A percentile compares a stretch with the other conserved stretches of the same genome.
These are phyloP conservation scores for Trichoderma koningii DNA, from an alignment of 2,329 filamentous ascomycete species.

Conservation along the genomic window DNA sequence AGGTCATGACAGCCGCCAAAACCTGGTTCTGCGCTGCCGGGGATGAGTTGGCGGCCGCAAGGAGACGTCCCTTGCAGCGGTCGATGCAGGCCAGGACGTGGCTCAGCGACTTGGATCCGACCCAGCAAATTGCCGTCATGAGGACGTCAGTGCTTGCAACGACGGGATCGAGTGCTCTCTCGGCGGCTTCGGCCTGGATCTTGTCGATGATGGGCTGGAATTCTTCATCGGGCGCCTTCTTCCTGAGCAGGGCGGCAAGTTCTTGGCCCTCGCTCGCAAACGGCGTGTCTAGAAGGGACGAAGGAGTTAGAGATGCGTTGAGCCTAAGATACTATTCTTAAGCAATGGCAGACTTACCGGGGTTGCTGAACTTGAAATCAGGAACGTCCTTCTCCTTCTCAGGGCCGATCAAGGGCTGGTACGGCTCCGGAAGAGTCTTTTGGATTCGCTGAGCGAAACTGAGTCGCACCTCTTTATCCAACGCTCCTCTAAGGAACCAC, in stretches of 20 bases:
- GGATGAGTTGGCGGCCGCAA: slow-evolving; percentile 75
- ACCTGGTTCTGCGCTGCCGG: slow-evolving; percentile 82
- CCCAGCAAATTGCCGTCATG: slow-evolving; percentile 87
- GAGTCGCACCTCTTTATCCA: slow-evolving; percentile 95
- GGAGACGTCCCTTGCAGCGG: slow-evolving; percentile 83
- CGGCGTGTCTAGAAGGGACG: slow-evolving; percentile 62
- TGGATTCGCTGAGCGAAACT: slow-evolving; percentile 97
- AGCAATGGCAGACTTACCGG: slow-evolving; percentile 57
- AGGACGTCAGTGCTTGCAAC: slow-evolving; percentile 91
- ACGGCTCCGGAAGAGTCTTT: slow-evolving; percentile 83
- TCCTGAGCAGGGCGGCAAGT: slow-evolving; percentile 74
- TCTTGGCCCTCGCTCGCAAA: slow-evolving; percentile 85
- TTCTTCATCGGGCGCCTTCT: slow-evolving; percentile 82
- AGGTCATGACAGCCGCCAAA: slow-evolving; percentile 83
- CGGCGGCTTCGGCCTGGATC: slow-evolving; percentile 77
- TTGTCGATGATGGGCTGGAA: slow-evolving; percentile 78
- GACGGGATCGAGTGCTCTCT: slow-evolving; percentile 73
- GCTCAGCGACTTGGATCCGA: slow-evolving; percentile 93
- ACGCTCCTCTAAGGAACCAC: slow-evolving; percentile 84
- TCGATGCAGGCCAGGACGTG: slow-evolving; percentile 96
- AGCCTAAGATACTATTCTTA: neutral
- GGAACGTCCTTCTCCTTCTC: slow-evolving; percentile 96
- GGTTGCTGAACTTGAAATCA: slow-evolving; percentile 84
- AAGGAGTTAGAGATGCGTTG: neutral
- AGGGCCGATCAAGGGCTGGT: slow-evolving; percentile 76